Evolutionary conservation across 139 green algal genomes (phyloP), one percentile per base, ranked within the genome.

Genomic region (Bryopsis sp.): DNA sequence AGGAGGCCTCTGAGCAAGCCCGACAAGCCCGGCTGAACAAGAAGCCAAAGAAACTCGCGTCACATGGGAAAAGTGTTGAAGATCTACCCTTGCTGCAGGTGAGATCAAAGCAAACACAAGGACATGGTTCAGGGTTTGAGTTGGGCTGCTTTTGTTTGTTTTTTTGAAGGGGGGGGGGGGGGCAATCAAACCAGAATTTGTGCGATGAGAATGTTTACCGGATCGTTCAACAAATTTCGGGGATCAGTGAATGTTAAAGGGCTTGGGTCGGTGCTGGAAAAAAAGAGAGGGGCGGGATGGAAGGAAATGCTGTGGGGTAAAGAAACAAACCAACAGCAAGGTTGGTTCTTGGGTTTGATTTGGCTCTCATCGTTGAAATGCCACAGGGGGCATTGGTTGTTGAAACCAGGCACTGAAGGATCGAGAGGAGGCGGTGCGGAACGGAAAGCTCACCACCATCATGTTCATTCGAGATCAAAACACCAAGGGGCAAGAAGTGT

Each of bases 381-480:
- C 8, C 57, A 24, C 46, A 26, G 8, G n/a, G n/a, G n/a, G 5
- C 50, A 61, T 65, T 43, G 7, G 3, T 65, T 3, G 43, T 61
- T 33, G 19, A n/a, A 22, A 19, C n/a, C 79, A 92, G 86, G 87
- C 84, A 1, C 70, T 94, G 11, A 79, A 83, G 3, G 72, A 88
- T 47, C 68, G 88, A 0, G 87, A 95, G 60, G 86, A 92, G 72
- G 84, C 86, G 1, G 86, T 96, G 35, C 72, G 88, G 4, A 90
- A 90, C 39, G 89, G 89, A 48, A 91, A 89, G 77, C 82, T 96
- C 2, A 82, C 84, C n/a, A 95, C 90, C 22, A 95, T 96, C 47
- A 65, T 95, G 1, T 96, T 93, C 71, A 86, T 96, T 48, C 72
- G 90, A 0, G 86, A 92, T 78, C 75, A 71, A 11, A 96, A 96